Evolutionary conservation across 1,284 basidiomycete species (phyloP), one percentile per base, ranked within the genome.

Genomic region (Bondarzewia mesenterica): DNA sequence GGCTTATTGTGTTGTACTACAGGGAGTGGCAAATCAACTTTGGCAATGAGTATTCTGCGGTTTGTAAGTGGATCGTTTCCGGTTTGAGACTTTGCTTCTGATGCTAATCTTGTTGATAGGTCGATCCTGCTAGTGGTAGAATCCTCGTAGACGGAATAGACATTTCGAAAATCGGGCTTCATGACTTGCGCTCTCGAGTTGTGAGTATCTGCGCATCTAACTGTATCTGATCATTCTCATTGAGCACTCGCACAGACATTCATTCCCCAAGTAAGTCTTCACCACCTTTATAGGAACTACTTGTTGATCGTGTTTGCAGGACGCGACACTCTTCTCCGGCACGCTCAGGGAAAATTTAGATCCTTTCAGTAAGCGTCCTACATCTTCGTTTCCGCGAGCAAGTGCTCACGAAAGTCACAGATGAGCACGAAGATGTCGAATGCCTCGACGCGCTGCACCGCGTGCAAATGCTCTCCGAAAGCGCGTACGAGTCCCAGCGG

Each of bases 141-240:
- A 93, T 97, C 52, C 47, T 85, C 46, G 82, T 96, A 38, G 92
- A 94, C 56, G 92, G 92, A 1, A 82, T 96, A 55, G 91, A 96
- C 63, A 90, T 96, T 50, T 83, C 86, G 0, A 82, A 70, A 5
- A 93, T 98, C 53, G 93, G 93, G 1, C 70, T 95, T 20, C 77
- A 90, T 60, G 91, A 94, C 63, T 63, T 96, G 48, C 77, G 92
- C 27, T 83, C 83, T 15, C 73, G 84, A 45, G 61, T 91, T 58
- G 83, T 83, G 59, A 60, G 79, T 66, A 5, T n/a, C n/a, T n/a
- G n/a, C n/a, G n/a, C n/a, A n/a, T n/a, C n/a, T n/a, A n/a, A n/a
- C n/a, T n/a, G n/a, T n/a, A n/a, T n/a, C n/a, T n/a, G n/a, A n/a
- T n/a, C n/a, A n/a, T n/a, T n/a, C n/a, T n/a, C n/a, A n/a, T n/a